These are phyloP conservation scores for Venustampulla echinocandica DNA, from an alignment of 495 filamentous ascomycete species.

Conservation along the genomic window DNA sequence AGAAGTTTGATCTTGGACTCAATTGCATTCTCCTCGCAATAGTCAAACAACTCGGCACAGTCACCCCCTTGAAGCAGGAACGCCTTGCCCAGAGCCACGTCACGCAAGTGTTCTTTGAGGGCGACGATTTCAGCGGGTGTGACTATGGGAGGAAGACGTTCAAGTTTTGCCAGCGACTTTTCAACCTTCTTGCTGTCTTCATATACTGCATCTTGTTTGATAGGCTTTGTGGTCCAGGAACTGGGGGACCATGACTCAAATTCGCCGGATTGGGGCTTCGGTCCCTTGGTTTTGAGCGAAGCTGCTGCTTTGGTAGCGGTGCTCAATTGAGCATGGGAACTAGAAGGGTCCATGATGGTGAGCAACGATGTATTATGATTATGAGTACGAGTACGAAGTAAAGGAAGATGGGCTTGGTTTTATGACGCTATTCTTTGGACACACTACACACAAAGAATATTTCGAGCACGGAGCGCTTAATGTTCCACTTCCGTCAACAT, in stretches of 20 bases:
- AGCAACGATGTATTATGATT: not conserved
- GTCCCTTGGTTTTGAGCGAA: not conserved
- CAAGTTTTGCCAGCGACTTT: slow-evolving; percentile 59
- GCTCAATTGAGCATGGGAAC: not conserved
- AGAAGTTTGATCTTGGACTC: slow-evolving; percentile 94
- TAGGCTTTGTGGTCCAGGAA: slow-evolving; percentile 85
- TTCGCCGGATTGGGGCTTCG: not conserved
- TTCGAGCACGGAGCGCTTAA: too few relatives aligned
- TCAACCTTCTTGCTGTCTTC: slow-evolving; percentile 54
- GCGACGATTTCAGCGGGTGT: slow-evolving; percentile 77
- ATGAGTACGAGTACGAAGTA: too few relatives aligned
- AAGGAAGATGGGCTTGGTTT: too few relatives aligned
- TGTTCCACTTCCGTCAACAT: too few relatives aligned
- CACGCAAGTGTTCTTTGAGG: slow-evolving; percentile 64
- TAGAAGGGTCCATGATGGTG: not conserved
- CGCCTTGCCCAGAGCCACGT: slow-evolving; percentile 86
- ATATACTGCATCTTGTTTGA: slow-evolving; percentile 84
- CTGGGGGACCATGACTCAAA: slow-evolving; percentile 40
- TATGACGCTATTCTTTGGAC: too few relatives aligned
- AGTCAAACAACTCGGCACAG: slow-evolving; percentile 95
- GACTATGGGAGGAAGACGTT: slow-evolving; percentile 77
- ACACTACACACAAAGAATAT: too few relatives aligned
- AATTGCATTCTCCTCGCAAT: slow-evolving; percentile 82
- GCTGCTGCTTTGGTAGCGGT: not conserved
- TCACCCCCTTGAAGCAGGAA: slow-evolving; percentile 96